Evolutionary conservation across 176 grass and related monocot species (phyloP).

Genomic region (Hsuehochloa calcarea): DNA sequence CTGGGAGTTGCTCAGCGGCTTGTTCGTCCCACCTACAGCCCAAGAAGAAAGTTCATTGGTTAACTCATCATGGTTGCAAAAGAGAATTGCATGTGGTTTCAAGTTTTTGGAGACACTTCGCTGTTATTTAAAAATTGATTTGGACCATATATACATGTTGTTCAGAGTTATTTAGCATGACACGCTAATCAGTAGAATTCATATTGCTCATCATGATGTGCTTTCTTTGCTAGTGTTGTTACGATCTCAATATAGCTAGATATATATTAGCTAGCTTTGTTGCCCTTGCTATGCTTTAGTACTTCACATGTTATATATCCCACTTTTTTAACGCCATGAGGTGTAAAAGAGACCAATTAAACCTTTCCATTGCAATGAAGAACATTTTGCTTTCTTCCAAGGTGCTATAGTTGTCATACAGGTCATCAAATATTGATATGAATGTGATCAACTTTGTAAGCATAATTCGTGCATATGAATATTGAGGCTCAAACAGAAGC

Average conservation of each 20-base stretch:
- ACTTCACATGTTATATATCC: no score
- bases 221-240: neutral
- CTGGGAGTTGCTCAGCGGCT: neutral
- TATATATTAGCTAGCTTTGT: neutral
- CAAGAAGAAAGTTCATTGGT: neutral
- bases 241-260: neutral
- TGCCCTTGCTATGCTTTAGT: no score
- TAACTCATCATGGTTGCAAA: no score
- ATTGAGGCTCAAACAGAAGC: constrained; percentile 38
- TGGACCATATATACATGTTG: no score
- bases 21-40: constrained; percentile 33
- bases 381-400: constrained; percentile 34
- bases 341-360: no score
- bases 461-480: constrained; percentile 17
- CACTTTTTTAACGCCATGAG: no score
- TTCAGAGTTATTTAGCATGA: no score
- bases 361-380: constrained; percentile 45
- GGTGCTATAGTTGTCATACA: constrained; percentile 40
- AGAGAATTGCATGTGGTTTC: no score
- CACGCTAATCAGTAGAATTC: no score
- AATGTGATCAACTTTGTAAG: constrained; percentile 1
- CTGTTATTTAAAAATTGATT: no score
- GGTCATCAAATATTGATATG: constrained; percentile 22
- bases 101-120: no score
- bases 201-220: no score